Base-by-base conservation (phyloP, 768 basidiomycete genomes). In the Arthromyces matolae region DNA sequence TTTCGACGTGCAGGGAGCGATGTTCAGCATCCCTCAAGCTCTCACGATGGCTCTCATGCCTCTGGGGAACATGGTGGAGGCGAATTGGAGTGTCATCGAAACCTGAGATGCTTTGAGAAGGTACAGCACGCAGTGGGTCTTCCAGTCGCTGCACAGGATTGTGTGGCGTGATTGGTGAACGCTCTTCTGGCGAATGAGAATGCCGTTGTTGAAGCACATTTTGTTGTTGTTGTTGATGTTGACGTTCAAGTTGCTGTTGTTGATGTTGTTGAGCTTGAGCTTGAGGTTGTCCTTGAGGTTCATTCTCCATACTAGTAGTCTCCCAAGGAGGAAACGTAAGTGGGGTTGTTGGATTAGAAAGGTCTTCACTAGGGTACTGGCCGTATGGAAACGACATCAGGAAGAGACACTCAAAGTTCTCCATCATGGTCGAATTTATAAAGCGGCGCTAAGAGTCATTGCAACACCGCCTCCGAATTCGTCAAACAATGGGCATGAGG, bases 301-400 rank as follows among this genome's bases (percentile, higher is more conserved):
- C 63, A 56, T 63, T 68, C 52, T 77, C 66, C 52, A 69, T 64
- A n/a, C n/a, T n/a, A n/a, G n/a, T n/a, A 23, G 69, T 68, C 58
- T 69, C 65, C 71, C 72, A 70, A 50, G 70, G 60, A 47, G 70
- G 70, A 64, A 72, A 46, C 54, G 54, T 37, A 58, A 68, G 68
- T 9, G 79, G 77, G 10, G 77, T 77, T 22, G 76, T 61, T 37
- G 79, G 72, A 55, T 67, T 68, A 23, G 77, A 75, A 61, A 70
- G 70, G 60, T 71, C 67, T 62, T 76, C 76, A 59, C 64, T 66
- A 55, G 68, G 61, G 65, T 70, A 73, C 54, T 73, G 71, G 52
- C 60, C 60, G 57, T 63, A 72, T 52, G 71, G 70, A 65, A 72
- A 77, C 60, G 78, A 77, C 77, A 78, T 78, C 64, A 61, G 54